Base-by-base conservation (phyloP, 371 early-diverging fungal species). In the Encephalitozoon romaleae region DNA sequence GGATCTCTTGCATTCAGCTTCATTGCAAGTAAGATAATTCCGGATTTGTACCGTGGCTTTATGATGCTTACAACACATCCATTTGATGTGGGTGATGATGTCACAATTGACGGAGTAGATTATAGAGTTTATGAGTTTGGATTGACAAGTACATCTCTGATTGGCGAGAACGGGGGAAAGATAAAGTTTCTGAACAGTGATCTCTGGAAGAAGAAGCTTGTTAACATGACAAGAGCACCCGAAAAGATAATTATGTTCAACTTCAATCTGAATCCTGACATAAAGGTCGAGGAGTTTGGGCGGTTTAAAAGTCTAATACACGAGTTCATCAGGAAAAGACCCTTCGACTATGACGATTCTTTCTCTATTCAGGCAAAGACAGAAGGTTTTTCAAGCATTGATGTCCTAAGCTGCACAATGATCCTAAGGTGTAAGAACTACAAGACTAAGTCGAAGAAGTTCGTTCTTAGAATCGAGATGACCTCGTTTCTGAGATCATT, bases 41-140 rank as follows among this genome's bases (percentile, higher is more conserved):
- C 41, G 6, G 84, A 83, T 54, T 32, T 82, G 32, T 82, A 78
- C 55, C 63, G 55, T 54, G 83, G 79, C 47, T 64, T 83, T 18
- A 73, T 82, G 66, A 66, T 86, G 43, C 52, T 84, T n/a, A 23
- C 83, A 9, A 83, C 77, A n/a, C 86, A 86, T 69, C 86, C 78
- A 52, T 86, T 78, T 74, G 86, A 86, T 76, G 78, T 86, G 39
- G 86, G 84, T 6, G 86, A 86, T 73, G 86, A 86, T 21, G 77
- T 86, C 5, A 75, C 82, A 21, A 66, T 84, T 9, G 83, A 82
- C 25, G 75, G 74, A 25, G 73, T 65, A 18, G 78, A 79, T 49
- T 78, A 79, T 67, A 80, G 59, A 26, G 82, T 86, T 34, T 70
- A 82, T 66, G 65, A 66, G 45, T 79, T 80, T 39, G 80, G 82